Evolutionary conservation across 495 filamentous ascomycete species (phyloP).

Genomic region (Podospora bellae-mahoneyi): DNA sequence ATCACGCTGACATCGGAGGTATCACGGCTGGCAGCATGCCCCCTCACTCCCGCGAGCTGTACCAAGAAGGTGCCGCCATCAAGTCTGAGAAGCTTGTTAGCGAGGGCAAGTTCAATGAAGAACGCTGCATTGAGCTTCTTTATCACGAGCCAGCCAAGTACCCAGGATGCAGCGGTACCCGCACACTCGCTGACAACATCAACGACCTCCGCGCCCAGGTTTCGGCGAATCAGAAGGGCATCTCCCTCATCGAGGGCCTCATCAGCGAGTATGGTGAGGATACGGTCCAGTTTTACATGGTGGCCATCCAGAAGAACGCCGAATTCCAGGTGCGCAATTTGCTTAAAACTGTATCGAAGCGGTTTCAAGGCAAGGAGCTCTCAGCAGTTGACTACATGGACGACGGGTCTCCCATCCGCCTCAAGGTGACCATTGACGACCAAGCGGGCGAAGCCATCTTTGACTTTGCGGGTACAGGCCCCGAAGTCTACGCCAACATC

Average conservation of each 20-base stretch:
- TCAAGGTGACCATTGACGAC: conserved; percentile 80
- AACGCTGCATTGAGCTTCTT: conserved; percentile 78
- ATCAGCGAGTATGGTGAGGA: conserved; percentile 88
- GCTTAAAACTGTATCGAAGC: conserved; percentile 71
- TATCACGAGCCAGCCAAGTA: conserved; percentile 80
- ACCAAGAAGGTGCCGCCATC: conserved; percentile 91
- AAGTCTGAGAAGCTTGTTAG: conserved; percentile 92
- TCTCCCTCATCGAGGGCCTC: conserved; percentile 77
- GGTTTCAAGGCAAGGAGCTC: conserved; percentile 74
- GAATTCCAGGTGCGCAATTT: conserved; percentile 80
- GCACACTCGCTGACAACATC: conserved; percentile 89
- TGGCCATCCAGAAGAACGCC: conserved; percentile 87
- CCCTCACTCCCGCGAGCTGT: conserved; percentile 87
- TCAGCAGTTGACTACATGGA: conserved; percentile 86
- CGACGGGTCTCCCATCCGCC: conserved; percentile 80
- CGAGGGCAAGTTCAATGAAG: conserved; percentile 84
- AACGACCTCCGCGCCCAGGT: conserved; percentile 96
- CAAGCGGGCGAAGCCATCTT: conserved; percentile 84
- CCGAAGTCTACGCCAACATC: conserved; percentile 91
- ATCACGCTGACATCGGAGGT: conserved; percentile 96
- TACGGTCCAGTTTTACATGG: conserved; percentile 95
- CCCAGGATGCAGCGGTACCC: conserved; percentile 82
- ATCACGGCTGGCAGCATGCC: conserved; percentile 97
- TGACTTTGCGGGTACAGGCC: conserved; percentile 87
- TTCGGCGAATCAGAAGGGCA: conserved; percentile 93